Base-by-base conservation (phyloP, 495 filamentous ascomycete genomes). In the Neurospora sp. region DNA sequence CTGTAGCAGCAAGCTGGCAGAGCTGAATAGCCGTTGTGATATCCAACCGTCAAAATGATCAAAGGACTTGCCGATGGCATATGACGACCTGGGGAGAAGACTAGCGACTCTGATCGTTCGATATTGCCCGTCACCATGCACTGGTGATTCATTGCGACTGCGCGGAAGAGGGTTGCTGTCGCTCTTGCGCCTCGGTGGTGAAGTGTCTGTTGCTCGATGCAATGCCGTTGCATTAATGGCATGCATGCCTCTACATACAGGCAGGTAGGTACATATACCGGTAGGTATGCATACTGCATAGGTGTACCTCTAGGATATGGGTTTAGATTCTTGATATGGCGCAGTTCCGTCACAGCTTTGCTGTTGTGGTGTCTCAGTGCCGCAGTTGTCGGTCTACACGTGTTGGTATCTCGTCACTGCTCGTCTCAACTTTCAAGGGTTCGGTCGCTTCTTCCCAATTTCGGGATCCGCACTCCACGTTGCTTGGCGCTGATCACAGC, bases 401-500 rank as follows among this genome's bases (percentile, higher is more conserved):
- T n/a, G 44, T 20, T 14, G 20, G 7, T 23, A 27, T 60, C 49
- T 60, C 49, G 27, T 62, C 27, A 62, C 12, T 31, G 6, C 27
- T 62, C 54, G 54, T 62, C 54, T 62, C 23, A 62, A 31, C 54
- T 62, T 62, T 62, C 23, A 16, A 62, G 54, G 27, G 23, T 62
- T 60, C 23, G 11, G 23, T 31, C 49, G 23, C 49, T 62, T 31
- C 54, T 62, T 72, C 46, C 20, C 23, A 72, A 31, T 54, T 35
- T 73, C 72, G 37, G 44, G 72, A 72, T 72, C 54, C 70, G 70
- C 74, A 72, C 23, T 69, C 73, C 70, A 72, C 70, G 70, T 74
- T 74, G 70, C 73, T 74, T 74, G 73, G 73, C 73, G 73, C 18
- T 69, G 54, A 74, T 75, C 74, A 60, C 31, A 18, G n/a, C 12